Percentiles rank a stretch among this genome's conserved stretches.
Evolutionary conservation across 208 protist genomes (phyloP).

Genomic region (Leptomonas pyrrhocoris): DNA sequence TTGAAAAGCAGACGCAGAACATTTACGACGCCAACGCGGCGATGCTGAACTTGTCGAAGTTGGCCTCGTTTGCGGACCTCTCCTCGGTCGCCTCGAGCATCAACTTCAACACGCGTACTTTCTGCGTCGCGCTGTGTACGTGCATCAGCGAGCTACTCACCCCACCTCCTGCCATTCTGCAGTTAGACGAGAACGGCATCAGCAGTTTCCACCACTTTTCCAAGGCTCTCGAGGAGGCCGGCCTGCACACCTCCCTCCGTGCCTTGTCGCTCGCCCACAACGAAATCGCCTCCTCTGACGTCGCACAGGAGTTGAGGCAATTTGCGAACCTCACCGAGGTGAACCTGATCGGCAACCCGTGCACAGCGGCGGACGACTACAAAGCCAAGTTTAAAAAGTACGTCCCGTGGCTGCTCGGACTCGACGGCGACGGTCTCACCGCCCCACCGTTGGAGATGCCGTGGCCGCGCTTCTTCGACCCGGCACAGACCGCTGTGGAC

Average conservation of each 20-base stretch:
- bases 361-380: constrained; percentile 57
- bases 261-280: constrained; percentile 76
- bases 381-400: constrained; percentile 51
- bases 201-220: constrained; percentile 61
- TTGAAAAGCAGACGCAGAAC: constrained; percentile 79
- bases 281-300: constrained; percentile 49
- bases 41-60: constrained; percentile 64
- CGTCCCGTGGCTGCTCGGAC: constrained; percentile 67
- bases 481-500: constrained; percentile 15
- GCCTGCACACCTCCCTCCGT: constrained; percentile 57
- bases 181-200: constrained; percentile 71
- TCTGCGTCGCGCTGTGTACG: constrained; percentile 78
- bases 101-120: constrained; percentile 84
- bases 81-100: constrained; percentile 59
- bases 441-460: constrained; percentile 67
- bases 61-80: constrained; percentile 60
- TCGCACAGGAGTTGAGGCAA: constrained; percentile 55
- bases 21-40: constrained; percentile 63
- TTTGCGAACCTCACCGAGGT: constrained; percentile 74
- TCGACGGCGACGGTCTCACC: constrained; percentile 59
- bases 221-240: constrained; percentile 60
- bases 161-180: constrained; percentile 65
- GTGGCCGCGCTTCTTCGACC: constrained; percentile 71
- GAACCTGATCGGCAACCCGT: constrained; percentile 70
- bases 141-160: constrained; percentile 68